These are phyloP conservation scores for Scutellaria baicalensis DNA, from an alignment of 257 asterid genomes.

Conservation along the genomic window DNA sequence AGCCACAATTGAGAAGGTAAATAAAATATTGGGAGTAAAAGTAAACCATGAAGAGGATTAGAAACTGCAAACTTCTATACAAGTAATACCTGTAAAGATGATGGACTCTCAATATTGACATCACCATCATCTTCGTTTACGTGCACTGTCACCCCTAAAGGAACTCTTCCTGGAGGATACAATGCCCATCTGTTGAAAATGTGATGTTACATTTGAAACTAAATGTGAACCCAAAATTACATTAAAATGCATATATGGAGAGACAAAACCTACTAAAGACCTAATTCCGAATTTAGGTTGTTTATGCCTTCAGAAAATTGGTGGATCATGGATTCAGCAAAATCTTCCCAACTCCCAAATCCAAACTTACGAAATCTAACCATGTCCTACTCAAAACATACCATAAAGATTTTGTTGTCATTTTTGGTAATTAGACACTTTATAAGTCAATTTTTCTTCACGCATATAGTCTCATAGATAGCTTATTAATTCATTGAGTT, in stretches of 20 bases:
- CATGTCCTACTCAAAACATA: no score
- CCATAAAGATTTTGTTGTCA: not conserved
- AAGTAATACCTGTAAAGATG: conserved; percentile 81
- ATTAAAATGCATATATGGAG: not conserved
- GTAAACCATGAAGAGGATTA: not conserved
- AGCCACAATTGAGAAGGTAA: conserved; percentile 1
- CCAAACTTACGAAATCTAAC: no score
- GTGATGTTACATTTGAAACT: conserved; percentile 8
- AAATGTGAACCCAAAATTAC: not conserved
- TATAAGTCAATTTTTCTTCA: not conserved
- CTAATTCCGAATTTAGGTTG: not conserved
- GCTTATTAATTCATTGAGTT: not conserved
- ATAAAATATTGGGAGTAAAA: not conserved
- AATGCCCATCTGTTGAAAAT: conserved; percentile 80
- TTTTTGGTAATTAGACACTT: not conserved
- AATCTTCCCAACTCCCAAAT: no score
- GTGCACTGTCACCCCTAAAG: conserved; percentile 93
- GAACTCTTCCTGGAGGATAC: conserved; percentile 99
- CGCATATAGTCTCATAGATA: not conserved
- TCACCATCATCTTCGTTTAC: conserved; percentile 97
- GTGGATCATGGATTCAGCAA: not conserved
- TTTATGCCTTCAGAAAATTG: not conserved
- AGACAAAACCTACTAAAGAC: not conserved
- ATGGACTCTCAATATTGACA: conserved; percentile 80
- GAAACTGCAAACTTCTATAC: conserved; percentile 2